phyloP scores from a whole-genome alignment of 2,329 filamentous ascomycete genomes.

The Exophiala alcalophila region DNA sequence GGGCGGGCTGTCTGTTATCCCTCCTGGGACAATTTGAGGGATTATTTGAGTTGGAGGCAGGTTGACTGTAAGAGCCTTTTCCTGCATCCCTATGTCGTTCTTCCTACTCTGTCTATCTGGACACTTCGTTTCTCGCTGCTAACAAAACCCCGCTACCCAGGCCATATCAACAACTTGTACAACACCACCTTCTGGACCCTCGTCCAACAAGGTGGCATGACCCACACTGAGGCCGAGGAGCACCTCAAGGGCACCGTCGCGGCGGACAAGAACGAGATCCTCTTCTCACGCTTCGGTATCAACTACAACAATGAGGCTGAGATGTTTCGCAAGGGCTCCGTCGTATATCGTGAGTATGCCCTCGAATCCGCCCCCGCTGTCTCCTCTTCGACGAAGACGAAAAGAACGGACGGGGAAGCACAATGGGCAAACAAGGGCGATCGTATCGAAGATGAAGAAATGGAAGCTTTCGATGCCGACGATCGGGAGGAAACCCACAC shows the following conservation, averaged over 20 bases:
- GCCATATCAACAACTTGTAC: conserved; percentile 97
- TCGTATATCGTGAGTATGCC: conserved; percentile 82
- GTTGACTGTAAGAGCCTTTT: conserved; percentile 72
- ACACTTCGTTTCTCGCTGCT: not conserved
- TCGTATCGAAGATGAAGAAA: too few species aligned
- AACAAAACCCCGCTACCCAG: too few species aligned
- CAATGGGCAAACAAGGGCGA: too few species aligned
- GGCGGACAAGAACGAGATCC: conserved; percentile 90
- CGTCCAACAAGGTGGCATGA: conserved; percentile 73
- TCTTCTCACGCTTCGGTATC: conserved; percentile 83
- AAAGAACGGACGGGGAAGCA: too few species aligned
- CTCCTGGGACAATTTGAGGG: conserved; percentile 72
- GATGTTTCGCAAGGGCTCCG: conserved; percentile 89
- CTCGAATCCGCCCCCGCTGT: conserved; percentile 48
- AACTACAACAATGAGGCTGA: conserved; percentile 98
- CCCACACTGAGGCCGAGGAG: conserved; percentile 74
- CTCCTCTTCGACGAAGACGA: too few species aligned
- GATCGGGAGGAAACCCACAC: not conserved
- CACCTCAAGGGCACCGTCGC: conserved; percentile 77
- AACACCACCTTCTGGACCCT: conserved; percentile 96
- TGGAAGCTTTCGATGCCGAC: too few species aligned
- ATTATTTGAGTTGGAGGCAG: conserved; percentile 97
- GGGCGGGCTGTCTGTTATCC: conserved; percentile 90
- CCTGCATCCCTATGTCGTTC: not conserved
- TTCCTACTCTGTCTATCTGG: not conserved